Evolutionary conservation across 2,329 filamentous ascomycete genomes (phyloP), one percentile per base, ranked within the genome.

Genomic region (Grosmannia penicillata): DNA sequence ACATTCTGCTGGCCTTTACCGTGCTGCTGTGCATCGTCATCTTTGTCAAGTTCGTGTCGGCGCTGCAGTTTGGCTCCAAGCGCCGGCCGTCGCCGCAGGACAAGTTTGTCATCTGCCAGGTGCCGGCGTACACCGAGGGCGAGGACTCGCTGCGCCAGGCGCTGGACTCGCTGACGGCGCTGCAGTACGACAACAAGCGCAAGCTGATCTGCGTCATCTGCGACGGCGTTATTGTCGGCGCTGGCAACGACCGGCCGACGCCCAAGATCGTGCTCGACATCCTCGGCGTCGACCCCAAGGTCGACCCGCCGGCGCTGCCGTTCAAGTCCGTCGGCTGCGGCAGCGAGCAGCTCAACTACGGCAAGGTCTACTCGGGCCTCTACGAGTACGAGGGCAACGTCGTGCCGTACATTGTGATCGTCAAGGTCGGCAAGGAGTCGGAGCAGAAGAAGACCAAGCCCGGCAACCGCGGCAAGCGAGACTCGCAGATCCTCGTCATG

Each of bases 221-320:
- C 53, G 91, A 98, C 53, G 91, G 91, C 61, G 96, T 98, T 89
- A 98, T 98, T 65, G 93, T 98, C 48, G 91, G 91, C 52, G 87
- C 95, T 62, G 91, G 91, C 53, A 98, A 98, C 60, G 91, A 98
- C 56, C 75, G 86, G 44, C 85, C 91, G 7, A 98, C 91, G 1
- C 91, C 91, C 31, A 78, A 87, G 44, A 98, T 98, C 48, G 87
- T 98, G 19, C 70, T 98, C 39, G 91, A 98, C 52, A 98, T 98
- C 65, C 70, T 98, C 6, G 91, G 91, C 46, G 91, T 98, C 23
- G 82, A 86, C 2, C 87, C 95, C 49, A 83, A 80, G 3, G 82
- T 95, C 14, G 89, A 98, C 53, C 91, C 93, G 1, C 89, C 96
- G 56, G 85, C 91, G 3, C 69, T 98, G 41, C 95, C 86, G 67